Conservation (phyloP, 108 stramenopile genomes). For the Seminavis robusta region DNA sequence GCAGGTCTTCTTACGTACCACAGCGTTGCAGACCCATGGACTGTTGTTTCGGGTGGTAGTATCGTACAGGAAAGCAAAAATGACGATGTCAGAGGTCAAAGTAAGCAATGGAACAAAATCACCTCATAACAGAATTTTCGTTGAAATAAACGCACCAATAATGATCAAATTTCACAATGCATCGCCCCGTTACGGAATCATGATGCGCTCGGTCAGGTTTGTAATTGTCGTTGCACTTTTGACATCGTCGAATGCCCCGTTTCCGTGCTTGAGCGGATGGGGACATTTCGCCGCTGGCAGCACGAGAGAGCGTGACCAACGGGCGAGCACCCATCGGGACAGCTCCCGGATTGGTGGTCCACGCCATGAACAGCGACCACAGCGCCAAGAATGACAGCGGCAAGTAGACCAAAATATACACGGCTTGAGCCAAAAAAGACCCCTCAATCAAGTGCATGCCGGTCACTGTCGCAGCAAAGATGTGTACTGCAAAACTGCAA, state of each 20-base stretch:
- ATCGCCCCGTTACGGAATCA: slow-evolving; percentile 83
- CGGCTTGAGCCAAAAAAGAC: slow-evolving; percentile 26
- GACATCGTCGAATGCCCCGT: slow-evolving; percentile 62
- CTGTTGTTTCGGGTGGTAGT: too few relatives aligned
- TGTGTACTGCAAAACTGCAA: slow-evolving; percentile 46
- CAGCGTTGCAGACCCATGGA: slow-evolving; percentile 96
- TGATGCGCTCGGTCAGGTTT: slow-evolving; percentile 85
- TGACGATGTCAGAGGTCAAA: too few relatives aligned
- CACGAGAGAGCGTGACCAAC: slow-evolving; percentile 37
- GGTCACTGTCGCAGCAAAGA: slow-evolving; percentile 53
- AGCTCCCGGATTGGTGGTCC: slow-evolving; percentile 72
- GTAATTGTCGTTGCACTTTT: slow-evolving; percentile 77
- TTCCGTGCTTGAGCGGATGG: slow-evolving; percentile 6
- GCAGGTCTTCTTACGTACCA: too few relatives aligned
- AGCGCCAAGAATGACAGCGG: slow-evolving; percentile 50
- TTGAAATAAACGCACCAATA: too few relatives aligned
- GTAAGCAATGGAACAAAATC: too few relatives aligned
- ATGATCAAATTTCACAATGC: slow-evolving; percentile 67
- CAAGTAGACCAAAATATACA: slow-evolving; percentile 44
- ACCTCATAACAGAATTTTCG: too few relatives aligned
- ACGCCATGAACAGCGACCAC: slow-evolving; percentile 59
- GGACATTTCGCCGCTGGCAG: slow-evolving; percentile 13
- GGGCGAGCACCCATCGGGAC: slow-evolving; percentile 83
- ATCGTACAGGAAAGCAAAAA: too few relatives aligned
- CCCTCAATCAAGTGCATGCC: slow-evolving; percentile 34